Percentiles rank a stretch among this genome's conserved stretches.
phyloP scores from a whole-genome alignment of 495 filamentous ascomycete genomes.

The Schizothecium vesticola region DNA sequence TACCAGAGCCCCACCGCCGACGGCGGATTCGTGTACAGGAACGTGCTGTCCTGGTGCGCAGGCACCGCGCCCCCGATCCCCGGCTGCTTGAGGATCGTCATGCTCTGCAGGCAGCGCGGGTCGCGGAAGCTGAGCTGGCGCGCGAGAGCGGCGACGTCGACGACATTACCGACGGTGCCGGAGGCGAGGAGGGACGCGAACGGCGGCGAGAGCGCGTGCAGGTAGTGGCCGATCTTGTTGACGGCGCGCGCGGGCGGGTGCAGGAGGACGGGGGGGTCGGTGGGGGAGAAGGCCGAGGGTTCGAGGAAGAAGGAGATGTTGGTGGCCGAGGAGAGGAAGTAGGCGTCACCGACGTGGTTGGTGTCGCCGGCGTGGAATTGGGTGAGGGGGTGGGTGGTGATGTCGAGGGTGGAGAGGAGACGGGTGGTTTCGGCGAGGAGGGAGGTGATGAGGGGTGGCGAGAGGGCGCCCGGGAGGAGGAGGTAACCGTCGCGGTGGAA shows the following conservation, averaged over 20 bases:
- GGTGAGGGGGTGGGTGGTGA: constrained; percentile 83
- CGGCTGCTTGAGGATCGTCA: constrained; percentile 98
- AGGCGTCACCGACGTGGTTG: constrained; percentile 86
- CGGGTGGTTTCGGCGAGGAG: constrained; percentile 69
- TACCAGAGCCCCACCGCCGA: constrained; percentile 93
- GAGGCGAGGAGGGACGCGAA: constrained; percentile 59
- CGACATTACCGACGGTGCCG: constrained; percentile 19
- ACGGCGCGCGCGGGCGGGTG: constrained; percentile 78
- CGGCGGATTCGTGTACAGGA: constrained; percentile 87
- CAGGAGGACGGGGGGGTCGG: constrained; percentile 44
- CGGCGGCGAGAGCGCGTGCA: constrained; percentile 68
- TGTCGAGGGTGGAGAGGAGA: constrained; percentile 68
- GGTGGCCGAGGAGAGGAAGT: constrained; percentile 84
- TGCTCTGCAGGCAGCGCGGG: constrained; percentile 74
- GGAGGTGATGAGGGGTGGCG: constrained; percentile 52
- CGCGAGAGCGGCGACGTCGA: constrained; percentile 56
- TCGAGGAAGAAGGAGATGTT: constrained; percentile 98
- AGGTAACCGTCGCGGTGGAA: constrained; percentile 87
- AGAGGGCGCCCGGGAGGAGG: constrained; percentile 74
- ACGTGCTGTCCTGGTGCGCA: constrained; percentile 85
- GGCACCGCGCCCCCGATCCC: constrained; percentile 87
- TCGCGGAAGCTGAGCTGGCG: constrained; percentile 64
- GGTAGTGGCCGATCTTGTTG: constrained; percentile 94
- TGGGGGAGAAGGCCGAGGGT: constrained; percentile 65
- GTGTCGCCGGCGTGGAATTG: constrained; percentile 75